These are phyloP conservation scores for Pyrenochaeta sp. DNA, from an alignment of 2,329 filamentous ascomycete genomes.

Conservation along the genomic window DNA sequence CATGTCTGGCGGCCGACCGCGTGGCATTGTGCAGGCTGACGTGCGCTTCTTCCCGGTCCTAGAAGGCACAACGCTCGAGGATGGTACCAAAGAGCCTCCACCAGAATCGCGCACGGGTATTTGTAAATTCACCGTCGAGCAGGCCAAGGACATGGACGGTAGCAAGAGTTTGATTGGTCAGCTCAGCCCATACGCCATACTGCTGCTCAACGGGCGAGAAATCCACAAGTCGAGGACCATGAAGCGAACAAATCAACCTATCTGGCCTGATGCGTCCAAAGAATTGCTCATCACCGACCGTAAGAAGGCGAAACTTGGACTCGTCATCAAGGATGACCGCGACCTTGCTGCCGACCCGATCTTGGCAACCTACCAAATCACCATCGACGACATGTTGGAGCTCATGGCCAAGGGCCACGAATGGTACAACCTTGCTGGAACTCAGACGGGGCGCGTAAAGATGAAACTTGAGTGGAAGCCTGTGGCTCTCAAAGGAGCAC, in stretches of 20 bases:
- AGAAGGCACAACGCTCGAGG: slow-evolving; percentile 72
- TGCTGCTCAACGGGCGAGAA: slow-evolving; percentile 91
- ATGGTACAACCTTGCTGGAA: slow-evolving; percentile 90
- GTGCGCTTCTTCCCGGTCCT: slow-evolving; percentile 96
- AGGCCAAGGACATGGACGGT: slow-evolving; percentile 94
- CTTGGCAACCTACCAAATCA: slow-evolving; percentile 93
- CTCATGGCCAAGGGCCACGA: slow-evolving; percentile 92
- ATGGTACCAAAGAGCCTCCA: slow-evolving; percentile 80
- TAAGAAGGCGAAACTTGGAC: slow-evolving; percentile 85
- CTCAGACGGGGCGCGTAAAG: slow-evolving; percentile 85
- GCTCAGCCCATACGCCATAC: slow-evolving; percentile 87
- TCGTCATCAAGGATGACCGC: slow-evolving; percentile 95
- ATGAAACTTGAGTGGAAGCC: slow-evolving; percentile 95
- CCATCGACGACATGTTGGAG: slow-evolving; percentile 90
- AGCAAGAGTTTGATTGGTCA: slow-evolving; percentile 90
- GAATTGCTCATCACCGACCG: slow-evolving; percentile 95
- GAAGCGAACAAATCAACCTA: slow-evolving; percentile 96
- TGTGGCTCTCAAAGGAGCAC: slow-evolving; percentile 81
- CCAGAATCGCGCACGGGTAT: slow-evolving; percentile 95
- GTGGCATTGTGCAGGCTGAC: slow-evolving; percentile 81
- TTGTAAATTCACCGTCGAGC: slow-evolving; percentile 89
- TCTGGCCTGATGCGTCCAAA: slow-evolving; percentile 92
- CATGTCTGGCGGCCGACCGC: slow-evolving; percentile 80
- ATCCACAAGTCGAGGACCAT: slow-evolving; percentile 89
- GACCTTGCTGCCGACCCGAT: slow-evolving; percentile 84